Base-by-base conservation (phyloP, 805 yeast genomes). In the Ogataea populi-albae region DNA sequence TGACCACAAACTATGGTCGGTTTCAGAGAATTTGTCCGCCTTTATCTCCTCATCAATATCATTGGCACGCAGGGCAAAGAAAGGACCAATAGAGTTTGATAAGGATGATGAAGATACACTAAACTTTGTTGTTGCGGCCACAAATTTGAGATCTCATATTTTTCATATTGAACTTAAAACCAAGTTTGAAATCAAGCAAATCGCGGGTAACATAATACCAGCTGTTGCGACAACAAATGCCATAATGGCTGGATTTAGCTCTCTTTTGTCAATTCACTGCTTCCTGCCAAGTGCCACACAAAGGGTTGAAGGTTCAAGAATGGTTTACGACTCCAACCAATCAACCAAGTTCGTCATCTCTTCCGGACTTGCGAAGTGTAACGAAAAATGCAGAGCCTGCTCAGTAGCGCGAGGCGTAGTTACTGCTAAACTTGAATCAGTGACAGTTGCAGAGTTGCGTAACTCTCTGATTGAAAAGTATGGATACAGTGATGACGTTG, bases 211-310 rank as follows among this genome's bases (percentile, higher is more conserved):
- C 59, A 93, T 93, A 50, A 93, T 93, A 26, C 98, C 99, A 0
- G 98, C 98, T 0, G 89, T 94, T 49, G 98, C 98, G 5, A 93
- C 98, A 2, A 91, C 97, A 3, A 93, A 93, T 59, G 98, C 98
- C 1, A 81, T 93, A 10, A 81, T 93, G 49, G 88, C 96, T 0
- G 98, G 98, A 0, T 73, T 87, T 47, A 82, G 93, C 11, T 80
- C 88, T 3, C 57, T 91, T 25, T 77, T 81, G 24, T 83, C 95
- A 0, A 62, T 88, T 30, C 74, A 56, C 57, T 77, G 35, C 51
- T 82, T 64, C 46, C 32, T 46, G 3, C 17, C 25, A 8, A 38
- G 40, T 21, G 49, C 52, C 2, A 46, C 58, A 19, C 58, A 60
- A 3, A 57, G 61, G 10, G 46, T 59, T 6, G 44, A 49, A 2